Base-by-base conservation (phyloP, 192 early-diverging fungal species). In the Polychytrium aggregatum region DNA sequence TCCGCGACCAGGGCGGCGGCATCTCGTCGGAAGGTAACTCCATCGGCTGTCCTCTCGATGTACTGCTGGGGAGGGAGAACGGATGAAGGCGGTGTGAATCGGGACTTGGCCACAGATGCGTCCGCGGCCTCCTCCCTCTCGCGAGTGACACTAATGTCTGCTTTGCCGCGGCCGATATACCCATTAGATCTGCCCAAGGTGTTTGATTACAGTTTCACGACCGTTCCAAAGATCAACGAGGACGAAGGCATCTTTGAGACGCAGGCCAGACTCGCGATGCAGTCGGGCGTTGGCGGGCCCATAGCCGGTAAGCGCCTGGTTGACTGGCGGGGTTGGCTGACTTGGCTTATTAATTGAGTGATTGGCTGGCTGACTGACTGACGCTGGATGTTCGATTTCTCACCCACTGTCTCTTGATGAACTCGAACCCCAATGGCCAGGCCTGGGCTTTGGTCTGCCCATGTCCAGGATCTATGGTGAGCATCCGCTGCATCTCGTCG, bases 161-260 rank as follows among this genome's bases (percentile, higher is more conserved):
- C n/a, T n/a, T n/a, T n/a, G n/a, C n/a, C n/a, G n/a, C n/a, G n/a
- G n/a, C n/a, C n/a, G n/a, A n/a, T n/a, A n/a, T n/a, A n/a, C 8
- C 2, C 26, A 14, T 20, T 35, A 47, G 84, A 90, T 53, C 59
- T 88, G 57, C 66, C 65, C 26, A 72, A 78, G 17, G 74, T 92
- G 1, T 97, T 90, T 71, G 90, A 97, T 47, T 97, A 93, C 63
- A 87, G 83, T 3, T 94, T 82, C 66, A 91, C 94, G 10, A 92
- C 91, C 3, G 86, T 92, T 17, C 71, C 80, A 41, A 74, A 77
- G 28, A 66, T 67, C 26, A 72, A 77, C 38, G 80, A 84, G 10
- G 71, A 64, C 17, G 56, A 65, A 5, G 65, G 68, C 37, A 81
- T 88, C 37, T 84, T 96, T 59, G 72, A 76, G 25, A 67, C 78